Base-by-base conservation (phyloP, 2,329 filamentous ascomycete species). In the Neofusicoccum ribis region DNA sequence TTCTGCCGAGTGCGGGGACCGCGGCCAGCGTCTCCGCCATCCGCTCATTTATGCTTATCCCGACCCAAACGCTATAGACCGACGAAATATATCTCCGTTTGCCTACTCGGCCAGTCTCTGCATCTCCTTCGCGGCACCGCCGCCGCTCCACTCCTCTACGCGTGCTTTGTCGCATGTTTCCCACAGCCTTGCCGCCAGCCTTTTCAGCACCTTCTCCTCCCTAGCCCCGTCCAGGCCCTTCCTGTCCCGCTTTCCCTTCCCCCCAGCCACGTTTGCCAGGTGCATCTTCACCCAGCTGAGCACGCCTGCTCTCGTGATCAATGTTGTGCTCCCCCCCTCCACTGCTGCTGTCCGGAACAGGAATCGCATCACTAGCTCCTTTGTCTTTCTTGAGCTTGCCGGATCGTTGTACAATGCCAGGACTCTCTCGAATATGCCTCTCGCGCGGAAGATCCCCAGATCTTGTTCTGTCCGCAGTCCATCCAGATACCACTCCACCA, bases 231-330 rank as follows among this genome's bases (percentile, higher is more conserved):
- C 23, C 5, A 20, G 1, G 15, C 84, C 81, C 59, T 79, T 82
- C 3, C 80, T 76, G 3, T 68, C 69, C 31, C 11, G 27, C 27
- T 37, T 60, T 20, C n/a, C 31, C 17, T 47, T 46, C 1, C 7
- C 43, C 3, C 27, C 41, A 8, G 27, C 23, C 5, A 47, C 41
- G 23, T 60, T 47, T 15, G 82, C 83, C 41, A 85, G 75, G 70
- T 87, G 86, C 66, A 85, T 84, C 66, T 89, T 84, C 8, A 94
- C 81, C 93, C 92, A 96, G 69, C 85, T 89, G 62, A 94, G 75
- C 20, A 91, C 80, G 15, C 91, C 91, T 49, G 89, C 88, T 65
- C 93, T 83, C 1, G 92, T 96, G 43, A 92, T 84, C 51, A 96
- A 81, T n/a, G 90, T 94, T 4, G 89, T 91, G 75, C 90, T 92